Evolutionary conservation across 2,329 filamentous ascomycete species (phyloP).

Genomic region (Epichloe aotearoae): DNA sequence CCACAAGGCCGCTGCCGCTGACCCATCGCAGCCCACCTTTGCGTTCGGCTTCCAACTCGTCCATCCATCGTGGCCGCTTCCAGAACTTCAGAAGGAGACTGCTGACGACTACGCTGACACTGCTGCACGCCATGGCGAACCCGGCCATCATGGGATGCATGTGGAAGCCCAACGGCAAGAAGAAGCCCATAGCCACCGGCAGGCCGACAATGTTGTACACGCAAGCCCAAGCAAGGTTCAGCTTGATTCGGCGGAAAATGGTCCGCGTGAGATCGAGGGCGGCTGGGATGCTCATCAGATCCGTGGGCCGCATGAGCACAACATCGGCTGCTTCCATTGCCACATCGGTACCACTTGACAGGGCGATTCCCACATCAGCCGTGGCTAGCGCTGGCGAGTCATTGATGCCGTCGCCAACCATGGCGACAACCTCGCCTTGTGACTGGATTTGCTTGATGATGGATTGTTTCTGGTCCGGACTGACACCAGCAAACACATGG

Average conservation of each 20-base stretch:
- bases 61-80: constrained; percentile 78
- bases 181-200: constrained; percentile 93
- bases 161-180: constrained; percentile 76
- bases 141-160: constrained; percentile 91
- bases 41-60: constrained; percentile 50
- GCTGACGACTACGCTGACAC: constrained; percentile 78
- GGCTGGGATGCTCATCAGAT: constrained; percentile 86
- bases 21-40: constrained; percentile 33
- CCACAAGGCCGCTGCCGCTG: constrained; percentile 29
- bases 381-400: constrained; percentile 91
- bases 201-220: constrained; percentile 84
- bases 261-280: constrained; percentile 67
- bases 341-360: constrained; percentile 86
- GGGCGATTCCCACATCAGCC: constrained; percentile 84
- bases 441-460: constrained; percentile 70
- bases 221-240: constrained; percentile 88
- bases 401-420: constrained; percentile 98
- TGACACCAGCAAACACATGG: constrained; percentile 75
- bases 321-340: constrained; percentile 96
- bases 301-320: constrained; percentile 85
- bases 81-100: constrained; percentile 78
- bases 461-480: constrained; percentile 78
- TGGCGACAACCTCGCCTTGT: constrained; percentile 67
- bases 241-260: constrained; percentile 86
- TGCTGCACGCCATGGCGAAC: constrained; percentile 83